A percentile compares a stretch with the other conserved stretches of the same genome.
phyloP scores from a whole-genome alignment of 257 asterid genomes.

The Solanum sparsipilum region DNA sequence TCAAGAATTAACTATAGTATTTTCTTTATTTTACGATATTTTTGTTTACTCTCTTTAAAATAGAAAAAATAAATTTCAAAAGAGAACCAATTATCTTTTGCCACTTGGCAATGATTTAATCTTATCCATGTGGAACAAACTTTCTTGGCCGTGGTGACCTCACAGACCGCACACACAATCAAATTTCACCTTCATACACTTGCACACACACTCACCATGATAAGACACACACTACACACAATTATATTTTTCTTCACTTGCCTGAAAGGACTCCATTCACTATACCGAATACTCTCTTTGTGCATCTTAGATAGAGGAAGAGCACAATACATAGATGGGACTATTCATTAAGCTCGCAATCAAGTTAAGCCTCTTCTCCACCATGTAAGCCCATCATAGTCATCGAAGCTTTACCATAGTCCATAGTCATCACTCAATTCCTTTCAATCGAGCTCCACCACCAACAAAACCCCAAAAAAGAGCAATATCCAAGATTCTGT shows the following conservation, averaged over 20 bases:
- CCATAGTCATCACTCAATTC: background rate
- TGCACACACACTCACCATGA: no score
- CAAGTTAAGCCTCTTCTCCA: no score
- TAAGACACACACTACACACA: no score
- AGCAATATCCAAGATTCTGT: background rate
- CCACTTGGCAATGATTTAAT: background rate
- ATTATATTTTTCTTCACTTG: no score
- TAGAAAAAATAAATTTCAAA: no score
- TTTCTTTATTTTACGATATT: no score
- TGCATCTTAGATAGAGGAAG: no score
- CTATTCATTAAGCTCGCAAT: background rate
- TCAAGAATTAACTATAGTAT: background rate
- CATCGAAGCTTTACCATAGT: background rate
- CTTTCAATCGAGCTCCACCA: no score
- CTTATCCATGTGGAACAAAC: background rate
- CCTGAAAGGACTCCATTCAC: no score
- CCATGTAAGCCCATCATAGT: background rate
- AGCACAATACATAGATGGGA: background rate
- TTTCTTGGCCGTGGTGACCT: background rate
- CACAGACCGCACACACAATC: background rate
- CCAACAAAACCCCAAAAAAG: background rate
- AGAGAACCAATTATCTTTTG: background rate
- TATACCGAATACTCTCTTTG: no score
- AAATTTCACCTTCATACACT: background rate
- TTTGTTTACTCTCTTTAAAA: no score